Conservation (phyloP, 75 land plant species). For the Ceratopteris richardii region DNA sequence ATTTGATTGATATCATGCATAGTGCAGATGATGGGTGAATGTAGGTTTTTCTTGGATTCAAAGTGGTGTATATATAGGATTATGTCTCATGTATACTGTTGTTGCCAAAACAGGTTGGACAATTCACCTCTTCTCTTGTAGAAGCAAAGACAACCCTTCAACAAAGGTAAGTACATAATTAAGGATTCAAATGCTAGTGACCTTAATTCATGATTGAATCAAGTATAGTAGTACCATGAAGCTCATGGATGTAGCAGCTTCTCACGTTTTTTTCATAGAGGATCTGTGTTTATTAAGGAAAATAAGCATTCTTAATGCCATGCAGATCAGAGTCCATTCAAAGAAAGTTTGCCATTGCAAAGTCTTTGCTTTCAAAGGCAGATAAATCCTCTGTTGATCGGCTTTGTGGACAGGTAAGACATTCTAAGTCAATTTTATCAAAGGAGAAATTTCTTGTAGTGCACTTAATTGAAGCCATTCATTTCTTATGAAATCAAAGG, state of each 20-base stretch:
- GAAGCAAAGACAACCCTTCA: constrained; percentile 53
- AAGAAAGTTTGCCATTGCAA: constrained; percentile 62
- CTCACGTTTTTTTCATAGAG: background rate
- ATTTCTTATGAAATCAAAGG: constrained; percentile 19
- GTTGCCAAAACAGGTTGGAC: constrained; percentile 46
- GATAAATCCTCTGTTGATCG: constrained; percentile 82
- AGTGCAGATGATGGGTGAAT: no score
- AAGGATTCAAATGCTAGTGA: no score
- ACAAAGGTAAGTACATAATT: constrained; percentile 43
- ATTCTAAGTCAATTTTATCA: no score
- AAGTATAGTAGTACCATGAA: no score
- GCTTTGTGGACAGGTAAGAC: constrained; percentile 56
- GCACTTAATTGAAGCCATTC: background rate
- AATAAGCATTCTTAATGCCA: no score
- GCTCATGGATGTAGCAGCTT: background rate
- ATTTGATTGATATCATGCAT: no score
- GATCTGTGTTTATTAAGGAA: constrained; percentile 3
- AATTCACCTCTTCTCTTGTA: constrained; percentile 56
- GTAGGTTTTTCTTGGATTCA: no score
- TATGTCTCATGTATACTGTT: constrained; percentile 1
- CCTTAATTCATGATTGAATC: no score
- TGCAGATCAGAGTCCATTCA: constrained; percentile 67
- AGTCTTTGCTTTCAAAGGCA: constrained; percentile 60
- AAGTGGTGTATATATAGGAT: no score
- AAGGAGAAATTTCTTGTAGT: constrained; percentile 4